Evolutionary conservation across 352 stramenopile genomes (phyloP).

Genomic region (Pythium coloratum): DNA sequence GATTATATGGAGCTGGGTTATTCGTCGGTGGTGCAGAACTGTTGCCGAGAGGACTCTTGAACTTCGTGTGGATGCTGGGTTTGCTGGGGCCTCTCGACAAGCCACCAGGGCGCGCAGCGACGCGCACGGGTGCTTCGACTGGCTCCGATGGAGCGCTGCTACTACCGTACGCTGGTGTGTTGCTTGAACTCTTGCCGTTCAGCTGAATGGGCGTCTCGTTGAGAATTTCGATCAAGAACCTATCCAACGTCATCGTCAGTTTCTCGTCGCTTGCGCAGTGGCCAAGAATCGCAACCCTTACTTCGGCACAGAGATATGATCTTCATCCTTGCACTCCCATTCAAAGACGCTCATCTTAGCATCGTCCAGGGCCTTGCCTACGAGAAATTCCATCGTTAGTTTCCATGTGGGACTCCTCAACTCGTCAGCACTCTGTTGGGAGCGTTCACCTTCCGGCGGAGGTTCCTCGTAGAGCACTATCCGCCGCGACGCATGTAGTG

Average conservation of each 20-base stretch:
- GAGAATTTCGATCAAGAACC: slow-evolving; percentile 73
- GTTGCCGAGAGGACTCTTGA: slow-evolving; percentile 21
- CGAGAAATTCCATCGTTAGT: not conserved
- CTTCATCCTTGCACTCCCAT: slow-evolving; percentile 68
- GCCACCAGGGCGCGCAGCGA: slow-evolving; percentile 8
- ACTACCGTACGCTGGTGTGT: not conserved
- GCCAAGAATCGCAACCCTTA: slow-evolving; percentile 19
- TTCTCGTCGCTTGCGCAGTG: not conserved
- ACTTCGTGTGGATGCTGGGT: slow-evolving; percentile 19
- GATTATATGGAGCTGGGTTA: slow-evolving; percentile 3
- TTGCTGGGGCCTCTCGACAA: slow-evolving; percentile 17
- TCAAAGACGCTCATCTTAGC: slow-evolving; percentile 46
- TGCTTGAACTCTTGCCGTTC: slow-evolving; percentile 3
- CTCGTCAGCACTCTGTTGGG: slow-evolving; percentile 9
- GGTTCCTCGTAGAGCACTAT: slow-evolving; percentile 64
- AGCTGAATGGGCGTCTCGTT: slow-evolving; percentile 52
- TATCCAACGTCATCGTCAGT: slow-evolving; percentile 19
- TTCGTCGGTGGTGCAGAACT: not conserved
- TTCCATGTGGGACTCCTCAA: not conserved
- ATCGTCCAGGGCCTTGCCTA: slow-evolving; percentile 60
- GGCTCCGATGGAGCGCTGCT: slow-evolving; percentile 3
- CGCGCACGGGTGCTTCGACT: slow-evolving; percentile 18
- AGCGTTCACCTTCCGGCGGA: slow-evolving; percentile 33
- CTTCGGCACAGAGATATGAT: slow-evolving; percentile 57
- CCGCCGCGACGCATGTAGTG: slow-evolving; percentile 48